Percentiles rank a stretch among this genome's conserved stretches.
phyloP scores from a whole-genome alignment of 805 yeast genomes.

The Starmerella asiatica region DNA sequence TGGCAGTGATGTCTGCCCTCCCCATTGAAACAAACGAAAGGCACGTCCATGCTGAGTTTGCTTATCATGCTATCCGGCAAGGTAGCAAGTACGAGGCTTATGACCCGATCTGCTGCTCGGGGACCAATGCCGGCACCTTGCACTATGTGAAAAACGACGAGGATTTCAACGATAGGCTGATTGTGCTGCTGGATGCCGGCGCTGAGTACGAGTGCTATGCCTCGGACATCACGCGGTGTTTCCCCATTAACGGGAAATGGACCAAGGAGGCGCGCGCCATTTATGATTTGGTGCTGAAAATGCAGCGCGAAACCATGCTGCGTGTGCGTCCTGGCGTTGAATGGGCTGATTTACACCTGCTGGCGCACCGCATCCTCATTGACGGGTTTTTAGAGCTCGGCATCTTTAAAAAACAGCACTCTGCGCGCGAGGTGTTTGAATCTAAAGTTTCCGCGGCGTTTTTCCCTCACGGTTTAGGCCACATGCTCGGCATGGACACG shows the following conservation, averaged over 20 bases:
- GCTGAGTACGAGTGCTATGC: constrained; percentile 94
- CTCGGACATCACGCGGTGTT: constrained; percentile 86
- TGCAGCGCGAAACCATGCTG: constrained; percentile 67
- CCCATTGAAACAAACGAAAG: constrained; percentile 79
- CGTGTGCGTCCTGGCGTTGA: constrained; percentile 62
- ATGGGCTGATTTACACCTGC: constrained; percentile 77
- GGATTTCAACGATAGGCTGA: constrained; percentile 40
- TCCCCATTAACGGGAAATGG: constrained; percentile 87
- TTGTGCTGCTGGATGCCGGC: constrained; percentile 86
- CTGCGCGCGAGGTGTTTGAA: constrained; percentile 52
- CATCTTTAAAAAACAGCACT: constrained; percentile 41
- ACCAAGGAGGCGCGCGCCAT: constrained; percentile 72
- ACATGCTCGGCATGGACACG: constrained; percentile 83
- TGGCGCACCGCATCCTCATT: constrained; percentile 68
- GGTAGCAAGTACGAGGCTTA: constrained; percentile 82
- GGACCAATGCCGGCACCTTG: constrained; percentile 78
- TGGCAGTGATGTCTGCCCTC: constrained; percentile 82
- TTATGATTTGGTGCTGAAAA: constrained; percentile 62
- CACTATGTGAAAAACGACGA: constrained; percentile 81
- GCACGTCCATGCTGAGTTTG: constrained; percentile 90
- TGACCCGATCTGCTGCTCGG: constrained; percentile 93
- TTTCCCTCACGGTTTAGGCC: constrained; percentile 95
- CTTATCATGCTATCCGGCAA: constrained; percentile 84
- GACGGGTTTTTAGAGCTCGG: constrained; percentile 61
- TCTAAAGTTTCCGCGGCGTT: constrained; percentile 64